A percentile compares a stretch with the other conserved stretches of the same genome.
phyloP scores from a whole-genome alignment of 2,329 filamentous ascomycete species.

The Venturia asperata region DNA sequence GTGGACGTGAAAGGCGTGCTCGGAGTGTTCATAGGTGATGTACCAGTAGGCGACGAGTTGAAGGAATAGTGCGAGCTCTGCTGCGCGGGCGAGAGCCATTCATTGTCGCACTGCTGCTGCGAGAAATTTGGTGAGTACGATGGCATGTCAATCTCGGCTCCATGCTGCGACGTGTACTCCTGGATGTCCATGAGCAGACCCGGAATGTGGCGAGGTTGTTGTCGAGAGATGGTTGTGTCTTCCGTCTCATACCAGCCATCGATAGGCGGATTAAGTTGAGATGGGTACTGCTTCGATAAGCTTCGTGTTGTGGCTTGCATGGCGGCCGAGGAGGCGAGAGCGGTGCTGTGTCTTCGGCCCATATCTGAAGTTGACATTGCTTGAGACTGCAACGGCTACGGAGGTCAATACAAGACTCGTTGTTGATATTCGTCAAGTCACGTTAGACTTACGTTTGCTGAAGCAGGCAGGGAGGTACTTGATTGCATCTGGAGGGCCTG shows the following conservation, averaged over 20 bases:
- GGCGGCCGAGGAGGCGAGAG: background rate
- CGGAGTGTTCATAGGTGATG: conserved; percentile 3
- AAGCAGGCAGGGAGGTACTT: background rate
- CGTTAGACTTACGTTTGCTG: background rate
- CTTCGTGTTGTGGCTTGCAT: background rate
- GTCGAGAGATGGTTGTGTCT: background rate
- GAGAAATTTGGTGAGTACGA: background rate
- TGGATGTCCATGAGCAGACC: background rate
- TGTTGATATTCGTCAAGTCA: background rate
- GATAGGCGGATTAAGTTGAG: background rate
- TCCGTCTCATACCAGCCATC: background rate
- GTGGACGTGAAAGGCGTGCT: background rate
- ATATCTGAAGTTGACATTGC: background rate
- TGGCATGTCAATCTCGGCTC: background rate
- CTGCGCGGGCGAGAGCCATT: background rate
- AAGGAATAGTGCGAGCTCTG: background rate
- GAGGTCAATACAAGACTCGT: background rate
- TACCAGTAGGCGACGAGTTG: conserved; percentile 9
- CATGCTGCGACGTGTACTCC: background rate
- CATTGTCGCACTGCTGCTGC: background rate
- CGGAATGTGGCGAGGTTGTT: conserved; percentile 9
- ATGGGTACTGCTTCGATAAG: background rate
- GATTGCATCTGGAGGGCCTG: conserved; percentile 6
- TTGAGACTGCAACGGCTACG: background rate
- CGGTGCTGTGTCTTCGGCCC: background rate